Conservation (phyloP, 495 filamentous ascomycete genomes). For the Hypoxylon intermedium region DNA sequence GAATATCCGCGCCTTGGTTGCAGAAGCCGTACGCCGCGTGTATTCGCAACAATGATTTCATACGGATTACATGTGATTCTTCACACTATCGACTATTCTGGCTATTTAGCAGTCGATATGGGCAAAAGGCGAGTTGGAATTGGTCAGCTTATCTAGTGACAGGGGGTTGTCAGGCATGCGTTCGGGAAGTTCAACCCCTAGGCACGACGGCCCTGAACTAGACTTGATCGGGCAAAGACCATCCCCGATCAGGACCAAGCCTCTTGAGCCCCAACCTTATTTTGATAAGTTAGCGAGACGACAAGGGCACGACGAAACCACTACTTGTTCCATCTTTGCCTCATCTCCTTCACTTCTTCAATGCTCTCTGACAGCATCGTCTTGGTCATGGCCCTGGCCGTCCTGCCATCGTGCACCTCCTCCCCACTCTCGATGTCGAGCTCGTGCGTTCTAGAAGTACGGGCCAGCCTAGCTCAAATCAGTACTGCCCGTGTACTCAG, state of each 20-base stretch:
- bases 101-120: conserved; percentile 2
- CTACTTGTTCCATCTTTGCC: conserved; percentile 47
- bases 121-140: no score
- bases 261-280: conserved; percentile 36
- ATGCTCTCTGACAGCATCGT: conserved; percentile 36
- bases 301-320: conserved; percentile 45
- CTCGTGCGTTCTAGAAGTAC: neutral
- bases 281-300: conserved; percentile 35
- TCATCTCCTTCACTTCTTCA: conserved; percentile 41
- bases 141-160: conserved; percentile 4
- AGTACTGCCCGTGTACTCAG: conserved; percentile 29
- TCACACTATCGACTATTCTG: no score
- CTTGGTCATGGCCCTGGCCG: neutral
- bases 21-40: conserved; percentile 26
- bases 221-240: conserved; percentile 5
- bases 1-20: neutral
- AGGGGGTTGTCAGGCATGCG: conserved; percentile 30
- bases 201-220: conserved; percentile 19
- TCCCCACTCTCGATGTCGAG: neutral
- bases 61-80: no score
- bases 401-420: neutral
- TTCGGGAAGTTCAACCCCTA: conserved; percentile 28
- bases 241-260: conserved; percentile 13
- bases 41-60: conserved; percentile 4
- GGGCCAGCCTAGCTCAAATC: conserved; percentile 28